Percentiles rank a stretch among this genome's conserved stretches.
phyloP scores from a whole-genome alignment of 2,329 filamentous ascomycete species.

The Ramularia collo-cygni region DNA sequence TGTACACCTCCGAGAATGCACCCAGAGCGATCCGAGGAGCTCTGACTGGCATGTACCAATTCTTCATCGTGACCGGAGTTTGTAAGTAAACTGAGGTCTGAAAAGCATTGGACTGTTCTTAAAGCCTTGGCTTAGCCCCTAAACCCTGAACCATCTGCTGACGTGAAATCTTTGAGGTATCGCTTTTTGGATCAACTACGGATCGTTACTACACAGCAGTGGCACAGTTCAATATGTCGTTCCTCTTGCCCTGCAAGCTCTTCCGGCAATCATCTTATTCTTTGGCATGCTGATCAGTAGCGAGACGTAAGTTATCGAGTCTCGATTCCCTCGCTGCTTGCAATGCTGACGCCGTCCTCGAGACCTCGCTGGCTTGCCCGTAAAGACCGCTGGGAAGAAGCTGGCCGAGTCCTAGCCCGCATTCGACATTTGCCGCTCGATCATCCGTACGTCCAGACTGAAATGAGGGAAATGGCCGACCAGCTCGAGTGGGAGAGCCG shows the following conservation, averaged over 20 bases:
- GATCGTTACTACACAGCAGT: conserved; percentile 39
- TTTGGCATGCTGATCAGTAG: conserved; percentile 55
- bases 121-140: too few relatives aligned
- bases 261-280: conserved; percentile 57
- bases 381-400: conserved; percentile 61
- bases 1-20: conserved; percentile 50
- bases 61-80: conserved; percentile 42
- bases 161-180: too few relatives aligned
- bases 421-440: conserved; percentile 55
- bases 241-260: conserved; percentile 57
- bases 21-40: conserved; percentile 41
- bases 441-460: conserved; percentile 45
- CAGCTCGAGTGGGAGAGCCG: conserved; percentile 65
- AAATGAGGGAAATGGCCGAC: conserved; percentile 58
- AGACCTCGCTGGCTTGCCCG: conserved; percentile 59
- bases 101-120: conserved; percentile 1
- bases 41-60: conserved; percentile 54
- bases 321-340: too few relatives aligned
- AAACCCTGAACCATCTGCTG: too few relatives aligned
- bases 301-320: conserved; percentile 8
- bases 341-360: conserved; percentile 24
- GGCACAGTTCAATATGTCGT: conserved; percentile 45
- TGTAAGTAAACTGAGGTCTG: too few relatives aligned
- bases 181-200: conserved; percentile 44
- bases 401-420: conserved; percentile 48